A percentile compares a stretch with the other conserved stretches of the same genome.
Conservation (phyloP, 805 yeast genomes). For the Nakazawaea holstii region DNA sequence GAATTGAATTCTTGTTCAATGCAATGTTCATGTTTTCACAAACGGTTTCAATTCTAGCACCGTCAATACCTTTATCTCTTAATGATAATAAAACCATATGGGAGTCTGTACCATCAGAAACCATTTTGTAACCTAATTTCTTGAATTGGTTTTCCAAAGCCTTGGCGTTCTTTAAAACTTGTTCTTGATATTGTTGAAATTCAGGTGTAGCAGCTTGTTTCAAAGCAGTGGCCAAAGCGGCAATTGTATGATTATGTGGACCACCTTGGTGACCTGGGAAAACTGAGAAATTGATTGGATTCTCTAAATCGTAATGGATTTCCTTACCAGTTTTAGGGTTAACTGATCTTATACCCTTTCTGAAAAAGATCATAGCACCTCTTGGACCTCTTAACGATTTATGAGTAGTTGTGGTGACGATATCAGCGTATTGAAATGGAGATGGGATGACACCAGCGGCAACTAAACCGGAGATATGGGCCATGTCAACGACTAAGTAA, state of each 20-base stretch:
- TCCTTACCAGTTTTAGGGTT: constrained; percentile 91
- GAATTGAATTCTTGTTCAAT: constrained; percentile 94
- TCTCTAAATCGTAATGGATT: constrained; percentile 84
- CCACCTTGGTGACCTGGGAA: constrained; percentile 99
- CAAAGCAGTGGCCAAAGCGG: constrained; percentile 95
- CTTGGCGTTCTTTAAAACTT: constrained; percentile 85
- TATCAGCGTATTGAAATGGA: constrained; percentile 95
- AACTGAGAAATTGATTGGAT: constrained; percentile 93
- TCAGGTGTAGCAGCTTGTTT: constrained; percentile 91
- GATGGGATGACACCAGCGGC: constrained; percentile 95
- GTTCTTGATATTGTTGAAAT: constrained; percentile 83
- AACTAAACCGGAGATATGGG: constrained; percentile 93
- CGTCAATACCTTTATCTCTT: constrained; percentile 87
- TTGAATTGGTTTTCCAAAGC: constrained; percentile 72
- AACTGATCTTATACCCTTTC: constrained; percentile 87
- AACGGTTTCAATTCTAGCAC: constrained; percentile 94
- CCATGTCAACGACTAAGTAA: constrained; percentile 95
- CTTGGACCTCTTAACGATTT: constrained; percentile 99
- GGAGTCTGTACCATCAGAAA: constrained; percentile 94
- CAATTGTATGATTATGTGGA: constrained; percentile 98
- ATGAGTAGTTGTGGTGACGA: constrained; percentile 98
- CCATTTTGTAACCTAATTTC: constrained; percentile 70
- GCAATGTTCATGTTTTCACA: constrained; percentile 94
- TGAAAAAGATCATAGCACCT: constrained; percentile 99
- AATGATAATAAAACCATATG: constrained; percentile 91